Evolutionary conservation across 2,329 filamentous ascomycete species (phyloP).

Genomic region (Fusarium nematophilum): DNA sequence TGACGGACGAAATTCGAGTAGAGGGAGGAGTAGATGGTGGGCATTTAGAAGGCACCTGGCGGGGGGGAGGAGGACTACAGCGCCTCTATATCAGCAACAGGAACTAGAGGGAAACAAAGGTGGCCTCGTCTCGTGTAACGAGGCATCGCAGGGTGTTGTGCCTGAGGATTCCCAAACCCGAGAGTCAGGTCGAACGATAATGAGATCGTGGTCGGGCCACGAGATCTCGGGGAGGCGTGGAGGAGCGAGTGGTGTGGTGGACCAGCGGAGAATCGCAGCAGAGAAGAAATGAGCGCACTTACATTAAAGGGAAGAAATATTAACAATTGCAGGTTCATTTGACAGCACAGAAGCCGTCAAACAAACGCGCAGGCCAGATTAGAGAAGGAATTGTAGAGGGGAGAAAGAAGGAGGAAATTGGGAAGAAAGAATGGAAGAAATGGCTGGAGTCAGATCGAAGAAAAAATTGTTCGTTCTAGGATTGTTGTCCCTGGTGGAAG

Average conservation of each 20-base stretch:
- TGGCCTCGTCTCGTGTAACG: constrained; percentile 14
- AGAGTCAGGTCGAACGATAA: constrained; percentile 42
- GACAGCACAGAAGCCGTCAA: constrained; percentile 88
- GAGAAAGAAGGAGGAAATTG: constrained; percentile 26
- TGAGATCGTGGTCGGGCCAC: constrained; percentile 44
- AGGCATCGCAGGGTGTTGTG: constrained; percentile 17
- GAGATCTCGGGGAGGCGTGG: constrained; percentile 37
- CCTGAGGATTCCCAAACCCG: constrained; percentile 37
- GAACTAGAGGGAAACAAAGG: constrained; percentile 3
- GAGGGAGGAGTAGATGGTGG: constrained; percentile 74
- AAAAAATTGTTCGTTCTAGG: constrained; percentile 40
- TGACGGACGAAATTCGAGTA: constrained; percentile 91
- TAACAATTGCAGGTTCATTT: constrained; percentile 96
- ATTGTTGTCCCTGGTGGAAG: constrained; percentile 36
- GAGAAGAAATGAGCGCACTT: constrained; percentile 50
- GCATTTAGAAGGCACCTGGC: constrained; percentile 87
- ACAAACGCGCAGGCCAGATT: constrained; percentile 79
- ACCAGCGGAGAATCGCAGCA: constrained; percentile 26
- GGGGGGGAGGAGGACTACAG: constrained; percentile 65
- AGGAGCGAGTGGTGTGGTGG: constrained; percentile 34
- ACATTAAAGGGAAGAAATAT: constrained; percentile 72
- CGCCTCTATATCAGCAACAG: constrained; percentile 40
- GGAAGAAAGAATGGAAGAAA: constrained; percentile 37
- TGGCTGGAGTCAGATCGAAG: constrained; percentile 29
- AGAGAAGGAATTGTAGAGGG: constrained; percentile 37